Base-by-base conservation (phyloP, 2,329 filamentous ascomycete species). In the Macrophomina tecta region DNA sequence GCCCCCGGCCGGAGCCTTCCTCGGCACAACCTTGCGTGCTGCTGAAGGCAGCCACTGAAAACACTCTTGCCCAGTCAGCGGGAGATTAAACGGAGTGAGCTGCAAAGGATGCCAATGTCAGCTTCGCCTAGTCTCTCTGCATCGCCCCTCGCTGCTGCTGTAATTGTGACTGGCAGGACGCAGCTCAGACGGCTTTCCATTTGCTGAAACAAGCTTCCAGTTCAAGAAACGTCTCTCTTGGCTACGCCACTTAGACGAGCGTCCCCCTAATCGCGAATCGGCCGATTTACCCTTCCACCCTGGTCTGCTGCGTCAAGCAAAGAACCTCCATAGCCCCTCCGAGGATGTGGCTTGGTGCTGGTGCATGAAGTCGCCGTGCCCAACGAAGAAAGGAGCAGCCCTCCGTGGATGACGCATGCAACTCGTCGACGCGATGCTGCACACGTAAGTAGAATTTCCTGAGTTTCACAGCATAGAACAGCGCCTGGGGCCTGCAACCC, bases 1-100 rank as follows among this genome's bases (percentile, higher is more conserved):
- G 30, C 51, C 32, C 52, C 32, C 23, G 23, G 23, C 2, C 2
- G 18, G 16, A 16, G n/a, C 18, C 14, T 28, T 7, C 36, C 53
- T 16, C 14, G 6, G 18, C 36, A 18, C 16, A 42, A 8, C 16
- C 23, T 4, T n/a, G 30, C 23, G 16, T 30, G 51, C 18, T 28
- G 12, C 8, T 5, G 23, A 36, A 55, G 36, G 18, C 53, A 58
- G 12, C 53, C 23, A 8, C 18, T 8, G n/a, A 4, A 7, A 36
- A 40, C 53, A 23, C 30, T 14, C 28, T 58, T 14, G 12, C 23
- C 5, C 18, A 16, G 36, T 23, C 55, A 9, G 38, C 32, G 55
- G 55, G 55, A 60, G 30, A 60, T 60, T 60, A 60, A 18, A 60
- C 23, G 55, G 55, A 46, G 18, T 32, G 55, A 58, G 16, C 53